Base-by-base conservation (phyloP, 345 rosid species). In the Dovyalis caffra region DNA sequence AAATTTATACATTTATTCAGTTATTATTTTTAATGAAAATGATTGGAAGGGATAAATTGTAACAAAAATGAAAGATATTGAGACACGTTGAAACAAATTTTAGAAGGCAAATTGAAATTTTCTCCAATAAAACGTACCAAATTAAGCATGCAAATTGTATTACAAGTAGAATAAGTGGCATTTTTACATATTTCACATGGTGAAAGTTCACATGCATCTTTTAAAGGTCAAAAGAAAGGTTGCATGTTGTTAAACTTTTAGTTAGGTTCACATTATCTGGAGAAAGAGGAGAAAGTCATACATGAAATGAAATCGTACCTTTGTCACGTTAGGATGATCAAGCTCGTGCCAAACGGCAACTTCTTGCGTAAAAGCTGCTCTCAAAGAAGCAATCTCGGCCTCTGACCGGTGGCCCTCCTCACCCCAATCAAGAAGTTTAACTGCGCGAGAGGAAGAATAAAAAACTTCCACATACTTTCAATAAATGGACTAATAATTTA, bases 301-400 rank as follows among this genome's bases (percentile, higher is more conserved):
- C 28, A 35, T 65, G 47, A 6, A 12, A 73, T 12, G 28, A 57
- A 69, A n/a, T 16, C 20, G 66, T 71, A 82, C 85, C 85, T 82
- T 82, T 21, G 77, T 78, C 3, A 82, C 78, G 64, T 82, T 82
- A 5, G 85, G 82, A 79, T 82, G 85, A 35, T 78, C 80, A 68
- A 82, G 82, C 58, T 78, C 78, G 66, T 79, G 80, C 85, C 85
- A 82, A 8, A 82, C 77, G 29, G 72, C 78, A 53, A 78, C 85
- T 79, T 82, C 85, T 66, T 78, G 79, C 20, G 66, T 78, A 64
- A 82, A 78, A 73, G 82, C 82, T 51, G 64, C 77, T 75, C 78
- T 76, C 10, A 76, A 69, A 33, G 82, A 72, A 49, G 75, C 82
- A 45, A 78, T 65, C 73, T 82, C 77, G 14, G 79, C 80, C 6